Evolutionary conservation across 2,329 filamentous ascomycete species (phyloP).

Genomic region (Fusarium sp.): DNA sequence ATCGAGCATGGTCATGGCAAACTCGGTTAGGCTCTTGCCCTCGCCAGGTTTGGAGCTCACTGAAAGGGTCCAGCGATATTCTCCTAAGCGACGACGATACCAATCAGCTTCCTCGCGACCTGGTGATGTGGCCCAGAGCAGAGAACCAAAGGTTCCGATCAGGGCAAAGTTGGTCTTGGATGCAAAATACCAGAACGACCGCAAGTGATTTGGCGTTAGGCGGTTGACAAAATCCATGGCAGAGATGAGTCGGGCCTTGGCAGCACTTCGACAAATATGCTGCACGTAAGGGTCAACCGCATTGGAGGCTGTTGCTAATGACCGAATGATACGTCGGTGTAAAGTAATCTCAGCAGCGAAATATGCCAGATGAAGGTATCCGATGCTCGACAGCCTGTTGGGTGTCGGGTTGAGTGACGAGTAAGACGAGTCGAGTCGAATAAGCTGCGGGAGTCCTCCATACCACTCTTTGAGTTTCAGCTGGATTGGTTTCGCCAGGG

Average conservation of each 20-base stretch:
- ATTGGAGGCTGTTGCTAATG: constrained; percentile 67
- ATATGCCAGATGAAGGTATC: constrained; percentile 91
- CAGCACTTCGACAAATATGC: constrained; percentile 93
- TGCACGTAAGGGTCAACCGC: constrained; percentile 83
- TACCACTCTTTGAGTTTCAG: constrained; percentile 89
- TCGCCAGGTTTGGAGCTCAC: constrained; percentile 84
- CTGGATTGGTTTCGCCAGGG: constrained; percentile 85
- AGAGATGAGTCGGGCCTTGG: constrained; percentile 93
- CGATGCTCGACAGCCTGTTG: constrained; percentile 72
- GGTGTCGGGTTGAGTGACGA: constrained; percentile 54
- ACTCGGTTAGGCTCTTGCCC: constrained; percentile 72
- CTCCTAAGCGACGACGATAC: constrained; percentile 86
- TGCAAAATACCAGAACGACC: constrained; percentile 94
- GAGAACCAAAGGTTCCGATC: constrained; percentile 92
- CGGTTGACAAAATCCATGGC: constrained; percentile 99
- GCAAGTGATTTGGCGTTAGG: constrained; percentile 86
- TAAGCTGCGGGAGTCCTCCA: constrained; percentile 73
- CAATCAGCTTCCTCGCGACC: constrained; percentile 92
- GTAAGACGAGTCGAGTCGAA: constrained; percentile 77
- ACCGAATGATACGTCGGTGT: constrained; percentile 91
- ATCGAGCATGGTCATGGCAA: constrained; percentile 85
- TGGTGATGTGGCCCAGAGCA: constrained; percentile 91
- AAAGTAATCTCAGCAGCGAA: constrained; percentile 96
- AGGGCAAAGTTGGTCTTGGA: constrained; percentile 93
- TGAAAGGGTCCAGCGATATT: constrained; percentile 95